Conservation (phyloP, 1,284 basidiomycete species). For the Ustilago trichophora region DNA sequence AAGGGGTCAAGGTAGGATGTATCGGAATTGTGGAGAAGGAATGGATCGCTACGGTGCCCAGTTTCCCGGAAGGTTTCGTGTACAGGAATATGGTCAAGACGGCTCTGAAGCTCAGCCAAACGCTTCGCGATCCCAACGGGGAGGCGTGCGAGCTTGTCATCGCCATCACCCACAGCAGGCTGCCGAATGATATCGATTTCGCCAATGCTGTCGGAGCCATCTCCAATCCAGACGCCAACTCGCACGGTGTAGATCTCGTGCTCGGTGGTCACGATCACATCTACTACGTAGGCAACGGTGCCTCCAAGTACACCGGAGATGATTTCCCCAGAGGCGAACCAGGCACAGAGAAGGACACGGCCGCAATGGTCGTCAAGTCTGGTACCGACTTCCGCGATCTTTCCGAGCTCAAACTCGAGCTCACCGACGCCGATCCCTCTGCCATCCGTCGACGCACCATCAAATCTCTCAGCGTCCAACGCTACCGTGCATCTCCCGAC, state of each 20-base stretch:
- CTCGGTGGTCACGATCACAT: slow-evolving; percentile 91
- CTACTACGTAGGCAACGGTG: slow-evolving; percentile 82
- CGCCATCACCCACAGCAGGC: slow-evolving; percentile 80
- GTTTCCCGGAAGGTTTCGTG: slow-evolving; percentile 79
- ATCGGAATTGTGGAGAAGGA: slow-evolving; percentile 85
- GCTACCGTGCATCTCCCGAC: slow-evolving; percentile 74
- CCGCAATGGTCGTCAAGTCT: slow-evolving; percentile 75
- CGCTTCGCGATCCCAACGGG: slow-evolving; percentile 77
- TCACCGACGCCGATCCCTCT: slow-evolving; percentile 74
- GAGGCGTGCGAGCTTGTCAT: slow-evolving; percentile 74
- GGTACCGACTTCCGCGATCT: slow-evolving; percentile 91
- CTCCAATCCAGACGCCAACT: slow-evolving; percentile 65
- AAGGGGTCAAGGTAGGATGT: slow-evolving; percentile 77
- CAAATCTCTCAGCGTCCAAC: slow-evolving; percentile 74
- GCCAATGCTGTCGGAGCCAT: slow-evolving; percentile 74
- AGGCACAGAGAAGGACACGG: slow-evolving; percentile 77
- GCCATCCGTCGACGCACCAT: slow-evolving; percentile 75
- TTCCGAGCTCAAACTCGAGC: slow-evolving; percentile 76
- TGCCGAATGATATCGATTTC: slow-evolving; percentile 72
- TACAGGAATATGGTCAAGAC: slow-evolving; percentile 56
- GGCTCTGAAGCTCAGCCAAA: slow-evolving; percentile 71
- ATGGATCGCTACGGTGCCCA: slow-evolving; percentile 85
- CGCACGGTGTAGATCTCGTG: slow-evolving; percentile 84
- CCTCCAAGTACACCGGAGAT: slow-evolving; percentile 77
- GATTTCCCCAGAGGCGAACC: slow-evolving; percentile 72